These are phyloP conservation scores for Physcia stellaris DNA, from an alignment of 495 filamentous ascomycete genomes.

Conservation along the genomic window DNA sequence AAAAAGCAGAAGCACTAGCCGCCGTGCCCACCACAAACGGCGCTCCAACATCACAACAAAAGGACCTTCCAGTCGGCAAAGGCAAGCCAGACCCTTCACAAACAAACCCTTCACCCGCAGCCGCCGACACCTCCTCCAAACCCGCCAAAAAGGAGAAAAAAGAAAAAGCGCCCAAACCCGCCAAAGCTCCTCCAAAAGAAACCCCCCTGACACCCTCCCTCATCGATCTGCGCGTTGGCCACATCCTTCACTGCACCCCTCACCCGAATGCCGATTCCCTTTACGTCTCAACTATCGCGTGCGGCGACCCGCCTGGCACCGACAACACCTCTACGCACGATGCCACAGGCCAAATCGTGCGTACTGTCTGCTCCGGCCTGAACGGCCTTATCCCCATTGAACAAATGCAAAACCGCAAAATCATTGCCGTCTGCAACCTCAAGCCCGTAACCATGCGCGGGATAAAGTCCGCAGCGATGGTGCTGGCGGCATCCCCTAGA, in stretches of 20 bases:
- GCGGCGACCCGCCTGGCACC: conserved; percentile 73
- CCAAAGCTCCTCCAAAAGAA: conserved; percentile 46
- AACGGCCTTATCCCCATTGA: conserved; percentile 84
- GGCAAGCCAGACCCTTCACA: conserved; percentile 29
- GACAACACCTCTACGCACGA: conserved; percentile 67
- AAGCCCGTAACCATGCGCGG: conserved; percentile 99
- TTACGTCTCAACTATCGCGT: conserved; percentile 91
- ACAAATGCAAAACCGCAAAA: conserved; percentile 93
- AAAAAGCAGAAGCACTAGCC: conserved; percentile 53
- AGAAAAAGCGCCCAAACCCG: conserved; percentile 67
- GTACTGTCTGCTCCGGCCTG: conserved; percentile 91
- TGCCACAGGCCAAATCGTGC: conserved; percentile 73
- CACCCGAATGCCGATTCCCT: conserved; percentile 95
- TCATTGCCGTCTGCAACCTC: conserved; percentile 89
- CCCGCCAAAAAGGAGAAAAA: conserved; percentile 61
- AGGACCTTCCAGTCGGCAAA: conserved; percentile 27
- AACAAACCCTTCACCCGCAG: conserved; percentile 11
- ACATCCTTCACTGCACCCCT: conserved; percentile 86
- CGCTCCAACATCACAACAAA: too few relatives aligned
- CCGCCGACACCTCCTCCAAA: conserved; percentile 16
- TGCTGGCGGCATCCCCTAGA: conserved; percentile 80
- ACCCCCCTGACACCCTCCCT: conserved; percentile 65
- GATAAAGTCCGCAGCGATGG: conserved; percentile 92
- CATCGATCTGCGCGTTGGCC: conserved; percentile 90
- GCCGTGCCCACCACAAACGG: conserved; percentile 21